Conservation (phyloP, 2,329 filamentous ascomycete genomes). For the Diplodia mutila region DNA sequence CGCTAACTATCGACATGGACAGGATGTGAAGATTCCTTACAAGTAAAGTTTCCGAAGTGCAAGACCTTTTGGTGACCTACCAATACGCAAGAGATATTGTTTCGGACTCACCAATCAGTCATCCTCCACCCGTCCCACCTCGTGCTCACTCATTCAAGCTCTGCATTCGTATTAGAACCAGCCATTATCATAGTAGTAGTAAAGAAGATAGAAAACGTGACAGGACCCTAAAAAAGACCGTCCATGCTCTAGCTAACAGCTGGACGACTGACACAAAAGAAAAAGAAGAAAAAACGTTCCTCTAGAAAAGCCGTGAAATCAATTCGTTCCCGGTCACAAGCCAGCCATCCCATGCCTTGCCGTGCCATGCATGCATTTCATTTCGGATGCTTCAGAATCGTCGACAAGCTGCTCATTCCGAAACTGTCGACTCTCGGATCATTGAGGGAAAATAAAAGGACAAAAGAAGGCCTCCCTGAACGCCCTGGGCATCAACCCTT, state of each 20-base stretch:
- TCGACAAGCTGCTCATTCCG: background rate
- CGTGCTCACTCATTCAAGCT: background rate
- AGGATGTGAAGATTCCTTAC: background rate
- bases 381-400: background rate
- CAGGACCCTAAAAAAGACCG: background rate
- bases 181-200: background rate
- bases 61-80: background rate
- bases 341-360: background rate
- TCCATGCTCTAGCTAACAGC: background rate
- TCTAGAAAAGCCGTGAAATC: background rate
- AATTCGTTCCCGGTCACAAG: background rate
- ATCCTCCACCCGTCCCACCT: background rate
- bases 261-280: background rate
- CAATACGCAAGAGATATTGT: background rate
- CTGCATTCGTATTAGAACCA: background rate
- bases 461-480: background rate
- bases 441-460: background rate
- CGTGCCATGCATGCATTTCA: slow-evolving; percentile 1
- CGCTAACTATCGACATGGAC: background rate
- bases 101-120: background rate
- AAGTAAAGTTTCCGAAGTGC: background rate
- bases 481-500: background rate
- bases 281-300: background rate
- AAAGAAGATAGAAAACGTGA: background rate
- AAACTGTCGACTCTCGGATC: background rate